Evolutionary conservation across 2,329 filamentous ascomycete genomes (phyloP), one percentile per base, ranked within the genome.

Genomic region (Bipolaris oryzae): DNA sequence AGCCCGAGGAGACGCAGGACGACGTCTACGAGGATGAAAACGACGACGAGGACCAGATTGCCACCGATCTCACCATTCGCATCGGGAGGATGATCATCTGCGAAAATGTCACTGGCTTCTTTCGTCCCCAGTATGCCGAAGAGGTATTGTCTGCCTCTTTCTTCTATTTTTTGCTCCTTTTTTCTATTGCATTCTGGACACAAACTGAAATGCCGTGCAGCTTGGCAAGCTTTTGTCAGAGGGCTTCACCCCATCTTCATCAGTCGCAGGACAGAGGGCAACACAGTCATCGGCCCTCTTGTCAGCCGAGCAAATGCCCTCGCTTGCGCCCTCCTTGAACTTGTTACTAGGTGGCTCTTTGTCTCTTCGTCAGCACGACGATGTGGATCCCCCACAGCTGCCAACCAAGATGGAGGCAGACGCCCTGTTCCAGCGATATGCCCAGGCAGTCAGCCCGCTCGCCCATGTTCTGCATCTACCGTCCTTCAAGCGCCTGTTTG

Each of bases 81-180:
- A 75, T 75, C 44, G 74, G 74, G 21, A 68, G 73, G 53, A 75
- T 76, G 74, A 74, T 76, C 34, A 74, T 76, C n/a, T 75, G 72
- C 57, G 73, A 76, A 43, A 76, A 75, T 25, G 70, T 75, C 38
- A 74, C 72, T 57, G 74, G 73, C 37, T 74, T 75, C 50, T 75
- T 75, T 48, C 72, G 73, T 35, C 73, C 73, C 53, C 74, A 76
- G 55, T 76, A 76, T 62, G 74, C 73, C 52, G 73, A 76, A 74
- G 74, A 76, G 71, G 74, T 76, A 74, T 54, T 66, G 51, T 67
- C 50, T 46, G 52, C 62, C 61, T 62, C 63, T 28, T 50, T 48
- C 41, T 25, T 25, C 1, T 25, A 3, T 21, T 25, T 25, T 18
- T 23, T 18, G 31, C n/a, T 21, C 20, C 20, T 21, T 18, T 18